These are phyloP conservation scores for Alternaria longipes DNA, from an alignment of 2,329 filamentous ascomycete species.

Conservation along the genomic window DNA sequence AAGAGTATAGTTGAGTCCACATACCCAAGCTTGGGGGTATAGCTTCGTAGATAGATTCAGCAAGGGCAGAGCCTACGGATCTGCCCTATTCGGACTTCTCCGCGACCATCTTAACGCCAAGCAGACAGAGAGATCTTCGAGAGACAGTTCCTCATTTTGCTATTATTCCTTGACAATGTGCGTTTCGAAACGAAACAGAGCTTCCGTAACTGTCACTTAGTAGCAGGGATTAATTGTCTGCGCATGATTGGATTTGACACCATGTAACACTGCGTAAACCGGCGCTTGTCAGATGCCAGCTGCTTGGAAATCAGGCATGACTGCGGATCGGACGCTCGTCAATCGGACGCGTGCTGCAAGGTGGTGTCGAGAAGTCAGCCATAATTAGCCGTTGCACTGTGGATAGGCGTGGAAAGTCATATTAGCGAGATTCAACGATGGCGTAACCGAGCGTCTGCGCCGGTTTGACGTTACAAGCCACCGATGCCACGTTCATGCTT, in stretches of 20 bases:
- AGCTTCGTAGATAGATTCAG: background rate
- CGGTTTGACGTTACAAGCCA: conserved; percentile 45
- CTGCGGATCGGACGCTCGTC: conserved; percentile 13
- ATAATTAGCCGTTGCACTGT: conserved; percentile 6
- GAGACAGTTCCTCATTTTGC: background rate
- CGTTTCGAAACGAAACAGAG: conserved; percentile 16
- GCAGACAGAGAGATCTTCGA: background rate
- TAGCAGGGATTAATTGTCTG: conserved; percentile 2
- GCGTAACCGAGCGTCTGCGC: conserved; percentile 23
- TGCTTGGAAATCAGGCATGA: conserved; percentile 12
- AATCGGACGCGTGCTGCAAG: conserved; percentile 15
- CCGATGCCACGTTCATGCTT: conserved; percentile 23
- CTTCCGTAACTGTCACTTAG: background rate
- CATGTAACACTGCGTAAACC: conserved; percentile 14
- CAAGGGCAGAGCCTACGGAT: background rate
- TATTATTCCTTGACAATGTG: conserved; percentile 4
- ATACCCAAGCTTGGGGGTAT: background rate
- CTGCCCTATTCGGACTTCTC: background rate
- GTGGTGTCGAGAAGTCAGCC: conserved; percentile 7
- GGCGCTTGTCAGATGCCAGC: conserved; percentile 15
- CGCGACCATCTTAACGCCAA: background rate
- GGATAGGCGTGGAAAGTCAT: conserved; percentile 1
- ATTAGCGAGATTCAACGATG: conserved; percentile 12
- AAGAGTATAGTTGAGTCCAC: background rate
- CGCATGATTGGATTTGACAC: conserved; percentile 8